These are phyloP conservation scores for Cnidoscolus chayamansa DNA, from an alignment of 441 rosid species.

Conservation along the genomic window DNA sequence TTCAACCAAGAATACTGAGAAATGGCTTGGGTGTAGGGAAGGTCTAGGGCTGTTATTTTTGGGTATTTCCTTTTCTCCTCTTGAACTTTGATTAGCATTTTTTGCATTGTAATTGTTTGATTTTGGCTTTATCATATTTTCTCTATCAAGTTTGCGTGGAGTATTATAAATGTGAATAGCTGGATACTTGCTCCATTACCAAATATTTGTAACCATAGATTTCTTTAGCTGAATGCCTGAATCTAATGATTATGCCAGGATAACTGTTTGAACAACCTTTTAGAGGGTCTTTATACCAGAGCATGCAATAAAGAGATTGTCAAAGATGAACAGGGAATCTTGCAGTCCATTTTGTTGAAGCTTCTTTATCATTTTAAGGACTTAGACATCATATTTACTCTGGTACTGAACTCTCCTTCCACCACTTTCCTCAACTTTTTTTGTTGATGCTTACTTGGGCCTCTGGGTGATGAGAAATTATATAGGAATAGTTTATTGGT, in stretches of 20 bases:
- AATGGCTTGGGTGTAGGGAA: neutral
- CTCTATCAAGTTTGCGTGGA: neutral
- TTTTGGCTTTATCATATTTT: neutral
- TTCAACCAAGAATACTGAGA: neutral
- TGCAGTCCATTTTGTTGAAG: slow-evolving; percentile 80
- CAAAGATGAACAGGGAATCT: slow-evolving; percentile 62
- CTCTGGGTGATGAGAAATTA: slow-evolving; percentile 3
- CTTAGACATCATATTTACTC: slow-evolving; percentile 51
- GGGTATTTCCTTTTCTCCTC: neutral
- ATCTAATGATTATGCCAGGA: slow-evolving; percentile 42
- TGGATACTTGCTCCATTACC: neutral
- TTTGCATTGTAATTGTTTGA: neutral
- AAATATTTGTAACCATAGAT: slow-evolving; percentile 11
- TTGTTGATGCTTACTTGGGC: neutral
- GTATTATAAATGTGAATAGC: slow-evolving; percentile 4
- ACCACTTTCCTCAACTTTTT: neutral
- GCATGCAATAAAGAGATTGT: slow-evolving; percentile 45
- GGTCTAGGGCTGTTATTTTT: slow-evolving; percentile 3
- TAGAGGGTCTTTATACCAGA: slow-evolving; percentile 53
- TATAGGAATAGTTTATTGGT: neutral
- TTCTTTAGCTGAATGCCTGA: slow-evolving; percentile 20
- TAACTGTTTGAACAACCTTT: slow-evolving; percentile 47
- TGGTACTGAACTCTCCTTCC: slow-evolving; percentile 41
- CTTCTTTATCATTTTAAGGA: slow-evolving; percentile 65
- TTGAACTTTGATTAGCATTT: neutral